Evolutionary conservation across 2,329 filamentous ascomycete genomes (phyloP), one percentile per base, ranked within the genome.

Genomic region (Trichothecium sympodiale): DNA sequence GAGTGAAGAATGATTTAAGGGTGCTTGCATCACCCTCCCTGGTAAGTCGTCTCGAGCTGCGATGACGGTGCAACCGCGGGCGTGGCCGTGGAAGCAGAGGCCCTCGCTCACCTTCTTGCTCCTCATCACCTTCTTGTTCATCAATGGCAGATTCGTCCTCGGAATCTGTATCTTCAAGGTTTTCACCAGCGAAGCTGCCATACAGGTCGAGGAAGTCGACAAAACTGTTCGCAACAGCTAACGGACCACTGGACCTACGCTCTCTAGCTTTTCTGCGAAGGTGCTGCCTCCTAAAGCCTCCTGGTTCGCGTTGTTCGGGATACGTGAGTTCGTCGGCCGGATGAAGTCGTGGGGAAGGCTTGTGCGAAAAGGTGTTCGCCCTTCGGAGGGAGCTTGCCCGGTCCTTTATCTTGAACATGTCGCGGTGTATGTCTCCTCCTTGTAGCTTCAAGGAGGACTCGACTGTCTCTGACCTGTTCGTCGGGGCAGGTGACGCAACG

Each of bases 361-460:
- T 62, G 44, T 74, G 62, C 33, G 81, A 78, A 47, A 86, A 86
- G 0, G 80, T 85, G 36, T 71, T 70, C 13, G 82, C 66, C 42
- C 82, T 71, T 48, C 74, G 53, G 56, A 60, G 47, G 49, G 69
- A 54, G 53, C 50, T 54, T 20, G 56, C 59, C 28, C 74, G 65
- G 13, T 77, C 74, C 41, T 79, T 75, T 46, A 85, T 77, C 51
- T 75, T 81, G 67, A 83, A 88, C 25, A 88, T 70, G 47, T 84
- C 80, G 25, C 83, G 77, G 52, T 87, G 82, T 16, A 88, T 80
- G 48, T 88, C 83, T 29, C 83, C 83, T 35, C 83, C 83, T 49
- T 82, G 81, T 3, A 87, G 65, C 39, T 66, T 74, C 36, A 87
- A 61, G 0, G 83, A 87, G 2, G 80, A 85, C 37, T 61, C 56